Conservation (phyloP, 1,139 yeast genomes). For the Pichia sp. region DNA sequence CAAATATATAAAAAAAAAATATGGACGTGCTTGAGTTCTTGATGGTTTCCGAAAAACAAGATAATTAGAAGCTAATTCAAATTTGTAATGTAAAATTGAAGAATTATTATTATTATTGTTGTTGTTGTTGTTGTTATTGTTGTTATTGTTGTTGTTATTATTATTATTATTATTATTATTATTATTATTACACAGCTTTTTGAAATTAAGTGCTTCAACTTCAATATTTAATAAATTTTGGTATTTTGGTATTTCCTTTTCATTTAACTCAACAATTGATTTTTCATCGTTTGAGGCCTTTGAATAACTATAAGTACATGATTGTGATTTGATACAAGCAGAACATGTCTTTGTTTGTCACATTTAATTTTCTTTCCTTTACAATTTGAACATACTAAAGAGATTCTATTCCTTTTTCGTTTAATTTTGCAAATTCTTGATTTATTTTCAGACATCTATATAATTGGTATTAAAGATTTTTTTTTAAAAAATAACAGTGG, state of each 20-base stretch:
- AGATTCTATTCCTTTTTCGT: constrained; percentile 12
- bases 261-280: neutral
- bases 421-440: neutral
- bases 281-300: neutral
- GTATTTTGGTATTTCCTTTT: neutral
- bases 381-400: constrained; percentile 15
- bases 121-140: too few relatives aligned
- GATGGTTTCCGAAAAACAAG: constrained; percentile 12
- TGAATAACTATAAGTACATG: constrained; percentile 5
- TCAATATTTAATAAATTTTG: neutral
- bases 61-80: neutral
- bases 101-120: neutral
- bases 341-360: constrained; percentile 15
- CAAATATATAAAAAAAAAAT: neutral
- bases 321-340: constrained; percentile 10
- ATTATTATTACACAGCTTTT: too few relatives aligned
- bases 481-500: too few relatives aligned
- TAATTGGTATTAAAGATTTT: too few relatives aligned
- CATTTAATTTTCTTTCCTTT: constrained; percentile 18
- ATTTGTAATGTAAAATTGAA: neutral
- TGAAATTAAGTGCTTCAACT: neutral
- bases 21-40: constrained; percentile 7
- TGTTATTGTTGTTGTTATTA: too few relatives aligned
- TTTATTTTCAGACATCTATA: neutral
- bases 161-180: too few relatives aligned